Evolutionary conservation across 306 rosid genomes (phyloP), one percentile per base, ranked within the genome.

Genomic region (Echinosophora koreensis): DNA sequence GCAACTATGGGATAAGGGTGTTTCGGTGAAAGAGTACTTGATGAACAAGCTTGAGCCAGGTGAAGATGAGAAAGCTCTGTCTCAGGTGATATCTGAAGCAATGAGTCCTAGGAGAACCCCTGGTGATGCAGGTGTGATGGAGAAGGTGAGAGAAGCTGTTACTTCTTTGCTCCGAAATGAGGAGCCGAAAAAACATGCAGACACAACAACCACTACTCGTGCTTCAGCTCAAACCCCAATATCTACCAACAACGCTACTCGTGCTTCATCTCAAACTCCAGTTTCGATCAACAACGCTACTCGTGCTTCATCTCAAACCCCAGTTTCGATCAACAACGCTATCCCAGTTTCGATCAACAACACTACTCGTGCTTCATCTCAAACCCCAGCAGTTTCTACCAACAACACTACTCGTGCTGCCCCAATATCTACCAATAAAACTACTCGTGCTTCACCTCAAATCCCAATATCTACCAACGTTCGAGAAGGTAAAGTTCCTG

Each of bases 21-120:
- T 87, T 74, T 89, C 92, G 0, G 80, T 94, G 76, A 92, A 87
- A 76, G 95, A 92, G 80, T 94, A 92, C 70, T 78, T 92, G 83
- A 71, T 87, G 86, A 87, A 84, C 46, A 92, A 92, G 76, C 77
- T 92, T 76, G 97, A 92, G 82, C 97, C 98, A 1, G 98, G 96
- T 11, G 98, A 94, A 66, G 97, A 94, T 78, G 98, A 94, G 77
- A 91, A 66, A 72, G 98, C 97, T 11, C 87, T 90, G 37, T 94
- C 98, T 38, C 84, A 69, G 73, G 97, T 89, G 54, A 90, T 94
- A 75, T 91, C 97, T 14, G 96, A 90, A 56, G 91, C 84, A 69
- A 84, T 90, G 77, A 89, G 95, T 83, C 95, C 97, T 1, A 78
- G 74, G 71, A 86, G 60, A 82, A 59, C 61, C 74, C 88, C 89